Evolutionary conservation across 768 basidiomycete genomes (phyloP).

Genomic region (Suillus plorans): DNA sequence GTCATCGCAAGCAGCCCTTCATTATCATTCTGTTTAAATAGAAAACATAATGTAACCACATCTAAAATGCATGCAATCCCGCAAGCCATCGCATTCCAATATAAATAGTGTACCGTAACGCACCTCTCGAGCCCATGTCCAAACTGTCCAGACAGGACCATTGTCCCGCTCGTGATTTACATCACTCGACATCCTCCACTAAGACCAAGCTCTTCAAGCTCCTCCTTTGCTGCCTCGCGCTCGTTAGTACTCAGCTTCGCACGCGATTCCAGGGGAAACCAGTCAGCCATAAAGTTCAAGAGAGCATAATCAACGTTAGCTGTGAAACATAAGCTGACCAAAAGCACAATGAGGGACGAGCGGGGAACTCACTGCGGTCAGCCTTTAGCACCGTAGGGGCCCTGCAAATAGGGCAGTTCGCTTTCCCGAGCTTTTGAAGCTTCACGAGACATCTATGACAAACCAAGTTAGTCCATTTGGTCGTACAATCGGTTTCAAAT

Average conservation of each 20-base stretch:
- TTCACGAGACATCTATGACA: constrained; percentile 69
- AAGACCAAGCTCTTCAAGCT: constrained; percentile 64
- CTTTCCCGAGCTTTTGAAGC: constrained; percentile 81
- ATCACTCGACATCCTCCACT: constrained; percentile 40
- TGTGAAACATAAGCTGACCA: constrained; percentile 24
- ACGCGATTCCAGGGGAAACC: constrained; percentile 85
- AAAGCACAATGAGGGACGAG: not conserved
- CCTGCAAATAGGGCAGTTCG: constrained; percentile 83
- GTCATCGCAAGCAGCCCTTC: not conserved
- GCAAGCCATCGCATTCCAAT: not conserved
- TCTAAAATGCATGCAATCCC: not conserved
- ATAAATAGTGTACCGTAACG: not conserved
- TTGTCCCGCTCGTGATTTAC: constrained; percentile 21
- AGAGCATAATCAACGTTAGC: constrained; percentile 80
- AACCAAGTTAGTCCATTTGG: constrained; percentile 17
- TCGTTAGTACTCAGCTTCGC: constrained; percentile 76
- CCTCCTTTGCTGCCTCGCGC: constrained; percentile 68
- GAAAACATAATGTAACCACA: not conserved
- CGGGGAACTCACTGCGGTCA: constrained; percentile 58
- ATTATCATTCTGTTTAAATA: constrained; percentile 8
- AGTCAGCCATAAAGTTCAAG: constrained; percentile 85
- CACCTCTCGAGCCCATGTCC: too few relatives aligned
- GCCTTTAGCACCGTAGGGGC: constrained; percentile 75
- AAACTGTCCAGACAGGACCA: not conserved
- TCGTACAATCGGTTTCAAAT: not conserved